phyloP scores from a whole-genome alignment of 2,329 filamentous ascomycete genomes.

The Penicillium sp. region DNA sequence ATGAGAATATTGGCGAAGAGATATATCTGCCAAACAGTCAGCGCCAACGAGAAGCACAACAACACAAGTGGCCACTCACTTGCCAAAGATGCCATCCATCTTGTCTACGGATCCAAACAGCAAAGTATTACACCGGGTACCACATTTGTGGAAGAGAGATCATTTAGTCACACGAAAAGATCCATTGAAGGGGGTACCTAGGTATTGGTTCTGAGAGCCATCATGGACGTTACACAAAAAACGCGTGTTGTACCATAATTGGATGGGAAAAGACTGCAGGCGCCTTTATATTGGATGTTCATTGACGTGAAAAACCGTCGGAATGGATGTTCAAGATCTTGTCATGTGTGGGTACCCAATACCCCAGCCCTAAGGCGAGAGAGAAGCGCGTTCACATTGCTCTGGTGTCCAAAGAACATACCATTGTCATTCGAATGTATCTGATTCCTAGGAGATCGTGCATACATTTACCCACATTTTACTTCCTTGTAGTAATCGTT shows the following conservation, averaged over 20 bases:
- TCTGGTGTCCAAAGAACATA: too few species aligned
- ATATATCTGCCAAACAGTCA: slow-evolving; percentile 9
- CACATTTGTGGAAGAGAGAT: neutral
- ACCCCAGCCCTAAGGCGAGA: too few species aligned
- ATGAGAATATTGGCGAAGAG: slow-evolving; percentile 13
- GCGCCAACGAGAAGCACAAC: neutral
- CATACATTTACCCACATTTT: neutral
- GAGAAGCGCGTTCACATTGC: too few species aligned
- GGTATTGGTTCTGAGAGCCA: neutral
- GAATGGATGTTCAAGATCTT: too few species aligned
- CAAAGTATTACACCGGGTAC: neutral
- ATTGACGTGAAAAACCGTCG: too few species aligned
- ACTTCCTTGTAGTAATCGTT: too few species aligned
- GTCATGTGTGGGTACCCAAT: too few species aligned
- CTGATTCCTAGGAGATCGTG: too few species aligned
- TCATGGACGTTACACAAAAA: neutral
- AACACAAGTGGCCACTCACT: neutral
- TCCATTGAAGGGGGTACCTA: neutral
- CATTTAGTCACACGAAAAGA: neutral
- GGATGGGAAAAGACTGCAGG: neutral
- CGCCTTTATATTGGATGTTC: neutral
- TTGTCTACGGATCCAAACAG: neutral
- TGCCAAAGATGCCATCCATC: neutral
- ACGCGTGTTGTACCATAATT: neutral
- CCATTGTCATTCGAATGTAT: too few species aligned